A percentile compares a stretch with the other conserved stretches of the same genome.
Evolutionary conservation across 2,329 filamentous ascomycete species (phyloP).

Genomic region (Hypoxylon sp.): DNA sequence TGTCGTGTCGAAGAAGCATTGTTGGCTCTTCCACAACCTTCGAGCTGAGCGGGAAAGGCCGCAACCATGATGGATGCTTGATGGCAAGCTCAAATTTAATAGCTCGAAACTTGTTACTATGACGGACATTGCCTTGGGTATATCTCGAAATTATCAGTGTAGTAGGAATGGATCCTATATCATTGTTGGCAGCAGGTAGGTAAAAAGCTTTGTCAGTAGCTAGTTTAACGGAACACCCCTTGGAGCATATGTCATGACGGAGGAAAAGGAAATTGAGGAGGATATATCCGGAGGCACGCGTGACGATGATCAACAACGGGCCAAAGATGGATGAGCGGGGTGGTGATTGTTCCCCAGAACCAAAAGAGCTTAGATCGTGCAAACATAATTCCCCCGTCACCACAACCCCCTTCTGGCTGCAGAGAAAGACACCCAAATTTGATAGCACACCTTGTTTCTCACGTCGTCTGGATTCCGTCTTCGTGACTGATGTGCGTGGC

Average conservation of each 20-base stretch:
- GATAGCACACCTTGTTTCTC: constrained; percentile 24
- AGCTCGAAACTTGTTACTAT: constrained; percentile 15
- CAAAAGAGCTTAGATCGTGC: constrained; percentile 42
- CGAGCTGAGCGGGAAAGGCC: constrained; percentile 18
- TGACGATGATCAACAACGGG: constrained; percentile 13
- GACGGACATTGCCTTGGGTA: constrained; percentile 29
- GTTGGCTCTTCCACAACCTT: constrained; percentile 18
- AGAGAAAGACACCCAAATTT: constrained; percentile 38
- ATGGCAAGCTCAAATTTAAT: constrained; percentile 7
- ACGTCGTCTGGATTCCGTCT: background rate
- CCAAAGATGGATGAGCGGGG: constrained; percentile 36
- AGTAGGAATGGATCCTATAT: constrained; percentile 11
- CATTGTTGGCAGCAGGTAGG: constrained; percentile 29
- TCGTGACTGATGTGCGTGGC: constrained; percentile 5
- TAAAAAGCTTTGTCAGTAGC: constrained; percentile 13
- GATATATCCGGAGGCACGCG: constrained; percentile 42
- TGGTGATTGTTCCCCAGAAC: constrained; percentile 10
- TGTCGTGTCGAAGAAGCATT: constrained; percentile 8
- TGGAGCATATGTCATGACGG: constrained; percentile 4
- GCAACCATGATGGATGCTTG: constrained; percentile 24
- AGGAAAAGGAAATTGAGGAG: constrained; percentile 26
- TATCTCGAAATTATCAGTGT: constrained; percentile 9
- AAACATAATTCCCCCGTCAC: constrained; percentile 30
- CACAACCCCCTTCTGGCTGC: constrained; percentile 4
- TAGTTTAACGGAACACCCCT: constrained; percentile 13